phyloP scores from a whole-genome alignment of 2,329 filamentous ascomycete genomes.

The Stemphylium vesicarium region DNA sequence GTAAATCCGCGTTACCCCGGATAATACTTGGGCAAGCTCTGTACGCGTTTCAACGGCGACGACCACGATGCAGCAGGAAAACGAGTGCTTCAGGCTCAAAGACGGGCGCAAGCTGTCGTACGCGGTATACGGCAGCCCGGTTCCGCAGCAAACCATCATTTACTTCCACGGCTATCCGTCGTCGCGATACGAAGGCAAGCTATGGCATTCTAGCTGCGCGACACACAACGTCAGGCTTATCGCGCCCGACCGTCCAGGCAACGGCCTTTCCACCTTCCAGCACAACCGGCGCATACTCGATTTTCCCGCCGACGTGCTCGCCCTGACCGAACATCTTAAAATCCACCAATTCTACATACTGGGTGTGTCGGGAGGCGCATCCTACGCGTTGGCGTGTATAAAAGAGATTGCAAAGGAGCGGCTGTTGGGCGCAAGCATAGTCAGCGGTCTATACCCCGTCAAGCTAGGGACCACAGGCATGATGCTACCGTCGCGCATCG shows the following conservation, averaged over 20 bases:
- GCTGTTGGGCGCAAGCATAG: slow-evolving; percentile 31
- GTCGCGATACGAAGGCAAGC: slow-evolving; percentile 51
- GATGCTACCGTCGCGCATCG: slow-evolving; percentile 26
- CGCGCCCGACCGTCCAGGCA: slow-evolving; percentile 53
- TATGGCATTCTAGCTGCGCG: slow-evolving; percentile 42
- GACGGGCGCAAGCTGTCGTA: slow-evolving; percentile 53
- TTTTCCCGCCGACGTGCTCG: slow-evolving; percentile 52
- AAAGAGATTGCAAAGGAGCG: slow-evolving; percentile 43
- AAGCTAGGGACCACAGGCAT: slow-evolving; percentile 37
- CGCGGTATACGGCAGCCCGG: slow-evolving; percentile 52
- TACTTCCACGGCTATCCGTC: slow-evolving; percentile 55
- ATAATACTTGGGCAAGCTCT: background rate
- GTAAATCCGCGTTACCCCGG: background rate
- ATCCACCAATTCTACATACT: slow-evolving; percentile 53
- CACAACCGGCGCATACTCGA: slow-evolving; percentile 48
- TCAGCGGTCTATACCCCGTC: slow-evolving; percentile 35
- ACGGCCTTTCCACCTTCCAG: slow-evolving; percentile 52
- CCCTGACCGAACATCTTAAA: slow-evolving; percentile 50
- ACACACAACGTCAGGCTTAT: slow-evolving; percentile 51
- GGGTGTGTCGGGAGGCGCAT: slow-evolving; percentile 56
- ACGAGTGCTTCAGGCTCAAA: slow-evolving; percentile 33
- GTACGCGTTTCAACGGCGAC: background rate
- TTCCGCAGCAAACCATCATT: slow-evolving; percentile 51
- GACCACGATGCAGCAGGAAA: slow-evolving; percentile 22
- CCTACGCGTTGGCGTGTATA: slow-evolving; percentile 57